A percentile compares a stretch with the other conserved stretches of the same genome.
Evolutionary conservation across 1,284 basidiomycete species (phyloP).

Genomic region (Puccinia horiana): DNA sequence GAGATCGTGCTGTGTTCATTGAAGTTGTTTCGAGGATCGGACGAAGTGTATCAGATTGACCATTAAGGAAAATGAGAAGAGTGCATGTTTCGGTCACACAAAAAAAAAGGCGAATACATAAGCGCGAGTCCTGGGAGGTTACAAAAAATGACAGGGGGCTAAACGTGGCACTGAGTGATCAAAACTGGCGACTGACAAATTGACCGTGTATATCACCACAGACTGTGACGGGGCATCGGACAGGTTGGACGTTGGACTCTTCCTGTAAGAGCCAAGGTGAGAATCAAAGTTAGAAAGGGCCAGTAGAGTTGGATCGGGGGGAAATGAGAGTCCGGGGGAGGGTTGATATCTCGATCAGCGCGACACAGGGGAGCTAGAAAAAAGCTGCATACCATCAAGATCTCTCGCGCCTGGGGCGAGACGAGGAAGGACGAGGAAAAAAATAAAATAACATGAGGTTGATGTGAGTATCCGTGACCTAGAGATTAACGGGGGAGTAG

Average conservation of each 20-base stretch:
- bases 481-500: not conserved
- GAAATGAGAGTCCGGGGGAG: not conserved
- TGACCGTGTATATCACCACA: slow-evolving; percentile 99
- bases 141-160: not conserved
- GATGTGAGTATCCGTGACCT: not conserved
- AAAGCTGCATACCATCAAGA: slow-evolving; percentile 43
- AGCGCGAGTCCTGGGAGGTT: not conserved
- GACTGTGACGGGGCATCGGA: slow-evolving; percentile 94
- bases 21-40: slow-evolving; percentile 32
- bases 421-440: slow-evolving; percentile 52
- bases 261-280: slow-evolving; percentile 57
- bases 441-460: slow-evolving; percentile 15
- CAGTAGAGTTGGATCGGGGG: not conserved
- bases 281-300: not conserved
- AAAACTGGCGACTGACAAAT: slow-evolving; percentile 74
- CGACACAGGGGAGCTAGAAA: not conserved
- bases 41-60: not conserved
- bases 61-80: not conserved
- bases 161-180: slow-evolving; percentile 39
- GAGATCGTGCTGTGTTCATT: slow-evolving; percentile 78
- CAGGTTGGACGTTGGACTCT: slow-evolving; percentile 96
- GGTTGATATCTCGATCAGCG: not conserved
- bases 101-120: not conserved
- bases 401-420: slow-evolving; percentile 49
- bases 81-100: not conserved